Percentiles rank a stretch among this genome's conserved stretches.
phyloP scores from a whole-genome alignment of 208 protist genomes.

The Lotmaria passim region DNA sequence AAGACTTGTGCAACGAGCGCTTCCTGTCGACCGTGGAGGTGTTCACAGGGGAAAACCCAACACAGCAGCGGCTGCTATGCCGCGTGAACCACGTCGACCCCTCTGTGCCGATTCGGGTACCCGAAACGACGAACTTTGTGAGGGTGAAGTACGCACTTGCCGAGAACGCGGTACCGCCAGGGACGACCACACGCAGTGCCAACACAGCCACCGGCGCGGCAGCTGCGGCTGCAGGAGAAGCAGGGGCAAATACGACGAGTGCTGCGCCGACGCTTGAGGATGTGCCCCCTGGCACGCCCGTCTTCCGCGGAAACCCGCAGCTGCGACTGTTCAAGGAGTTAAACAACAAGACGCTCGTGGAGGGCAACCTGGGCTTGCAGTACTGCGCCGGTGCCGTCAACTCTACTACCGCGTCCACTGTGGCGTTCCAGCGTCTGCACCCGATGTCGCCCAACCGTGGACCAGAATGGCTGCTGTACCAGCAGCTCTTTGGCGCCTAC shows the following conservation, averaged over 20 bases:
- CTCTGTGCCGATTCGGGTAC: constrained; percentile 63
- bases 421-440: constrained; percentile 79
- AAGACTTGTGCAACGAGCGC: constrained; percentile 73
- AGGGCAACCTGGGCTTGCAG: constrained; percentile 37
- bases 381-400: constrained; percentile 61
- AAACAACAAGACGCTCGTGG: constrained; percentile 28
- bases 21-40: constrained; percentile 82
- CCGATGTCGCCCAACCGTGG: constrained; percentile 85
- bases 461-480: constrained; percentile 87
- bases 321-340: constrained; percentile 73
- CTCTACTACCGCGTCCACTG: constrained; percentile 73
- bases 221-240: background rate
- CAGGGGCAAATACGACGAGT: background rate
- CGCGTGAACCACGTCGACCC: constrained; percentile 83
- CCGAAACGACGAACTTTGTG: constrained; percentile 71
- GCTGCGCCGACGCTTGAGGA: background rate
- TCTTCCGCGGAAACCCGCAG: constrained; percentile 55
- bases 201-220: background rate
- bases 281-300: background rate
- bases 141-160: constrained; percentile 78
- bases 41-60: constrained; percentile 64
- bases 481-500: constrained; percentile 78
- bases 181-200: background rate
- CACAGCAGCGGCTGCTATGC: constrained; percentile 78
- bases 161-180: constrained; percentile 13